Evolutionary conservation across 208 protist species (phyloP).

Genomic region (Borovskyia barvae): DNA sequence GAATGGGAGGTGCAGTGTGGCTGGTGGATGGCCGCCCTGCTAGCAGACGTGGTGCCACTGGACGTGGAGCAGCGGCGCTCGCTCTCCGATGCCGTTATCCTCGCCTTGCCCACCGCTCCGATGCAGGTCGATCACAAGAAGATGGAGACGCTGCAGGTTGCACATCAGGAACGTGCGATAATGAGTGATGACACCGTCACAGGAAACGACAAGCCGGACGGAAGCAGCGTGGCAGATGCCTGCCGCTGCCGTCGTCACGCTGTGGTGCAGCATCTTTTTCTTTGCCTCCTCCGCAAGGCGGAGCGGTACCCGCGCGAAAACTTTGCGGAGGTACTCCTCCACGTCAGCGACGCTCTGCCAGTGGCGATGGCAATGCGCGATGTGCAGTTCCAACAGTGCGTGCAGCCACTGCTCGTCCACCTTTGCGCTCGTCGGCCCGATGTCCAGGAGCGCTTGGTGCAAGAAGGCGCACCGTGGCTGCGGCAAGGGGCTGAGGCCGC

Average conservation of each 20-base stretch:
- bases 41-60: constrained; percentile 48
- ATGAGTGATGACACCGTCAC: too few relatives aligned
- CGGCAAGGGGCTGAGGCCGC: constrained; percentile 25
- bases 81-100: constrained; percentile 49
- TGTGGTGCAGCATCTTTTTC: constrained; percentile 36
- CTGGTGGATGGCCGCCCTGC: constrained; percentile 65
- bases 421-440: constrained; percentile 26
- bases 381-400: constrained; percentile 14
- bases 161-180: too few relatives aligned
- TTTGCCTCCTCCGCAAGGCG: constrained; percentile 45
- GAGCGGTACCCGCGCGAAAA: constrained; percentile 25
- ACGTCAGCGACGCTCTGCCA: constrained; percentile 46
- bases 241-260: constrained; percentile 4
- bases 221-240: background rate
- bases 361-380: constrained; percentile 19
- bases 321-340: constrained; percentile 34
- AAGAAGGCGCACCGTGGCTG: constrained; percentile 53
- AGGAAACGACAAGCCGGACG: background rate
- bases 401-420: constrained; percentile 35
- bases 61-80: constrained; percentile 21
- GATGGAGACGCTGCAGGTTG: too few relatives aligned
- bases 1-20: constrained; percentile 17
- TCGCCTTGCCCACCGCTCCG: constrained; percentile 35
- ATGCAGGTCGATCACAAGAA: constrained; percentile 15
- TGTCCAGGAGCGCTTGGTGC: constrained; percentile 20